Base-by-base conservation (phyloP, 2,329 filamentous ascomycete species). In the Tolypocladium inflatum region DNA sequence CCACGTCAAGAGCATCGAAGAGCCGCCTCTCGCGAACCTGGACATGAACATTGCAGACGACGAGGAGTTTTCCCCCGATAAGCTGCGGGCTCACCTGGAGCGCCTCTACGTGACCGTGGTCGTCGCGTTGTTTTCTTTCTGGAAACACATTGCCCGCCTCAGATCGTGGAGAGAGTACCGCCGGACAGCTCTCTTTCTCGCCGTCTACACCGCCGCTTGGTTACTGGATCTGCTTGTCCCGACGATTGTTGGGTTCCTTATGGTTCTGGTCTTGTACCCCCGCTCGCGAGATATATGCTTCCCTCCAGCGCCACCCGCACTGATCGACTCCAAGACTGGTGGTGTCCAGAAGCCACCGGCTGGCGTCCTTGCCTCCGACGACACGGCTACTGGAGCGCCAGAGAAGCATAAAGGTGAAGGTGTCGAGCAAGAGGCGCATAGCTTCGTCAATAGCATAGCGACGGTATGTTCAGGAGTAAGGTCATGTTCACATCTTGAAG, bases 371-470 rank as follows among this genome's bases (percentile, higher is more conserved):
- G 90, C 88, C 1, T 91, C 87, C 23, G 82, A 86, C 35, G 88
- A 91, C 60, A 91, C 87, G 58, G 80, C 88, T 0, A 95, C 90
- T 0, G 91, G 90, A 1, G 90, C 90, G 0, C 87, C 90, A 0
- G 89, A 96, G 69, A 90, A 90, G 63, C 83, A 90, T 72, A 87
- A 90, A 68, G 90, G 91, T 33, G 90, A 94, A 69, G 89, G 89
- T 0, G 88, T 91, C 1, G 90, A 95, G 69, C 83, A 89, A 60
- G 90, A 95, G 69, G 91, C 91, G 1, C 87, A 82, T 64, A 92
- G 91, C 67, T 87, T 95, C 61, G 86, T 94, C 59, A 87, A 86
- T 57, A 83, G 86, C 39, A 85, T 94, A 56, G 72, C 72, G 8
- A 67, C 70, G 60, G 70, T 73, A 68, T 67, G 66, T 68, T 67